Conservation (phyloP, 2,329 filamentous ascomycete species). For the Penicillium brevicompactum region DNA sequence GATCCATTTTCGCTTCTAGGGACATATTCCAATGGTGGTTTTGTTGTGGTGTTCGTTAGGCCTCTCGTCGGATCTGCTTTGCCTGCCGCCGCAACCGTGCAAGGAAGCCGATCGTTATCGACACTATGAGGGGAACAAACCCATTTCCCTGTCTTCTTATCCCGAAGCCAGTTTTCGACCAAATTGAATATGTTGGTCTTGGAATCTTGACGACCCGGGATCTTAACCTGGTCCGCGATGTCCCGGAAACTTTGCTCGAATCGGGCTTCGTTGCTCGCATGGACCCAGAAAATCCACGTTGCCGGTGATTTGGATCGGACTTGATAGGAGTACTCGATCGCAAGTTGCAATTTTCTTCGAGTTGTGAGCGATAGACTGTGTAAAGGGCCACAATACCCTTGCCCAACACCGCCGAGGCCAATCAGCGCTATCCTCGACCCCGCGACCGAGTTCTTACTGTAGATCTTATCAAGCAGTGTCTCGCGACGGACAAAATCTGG, state of each 20-base stretch:
- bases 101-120: constrained; percentile 23
- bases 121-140: constrained; percentile 29
- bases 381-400: background rate
- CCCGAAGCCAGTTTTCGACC: constrained; percentile 23
- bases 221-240: constrained; percentile 35
- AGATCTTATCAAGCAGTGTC: constrained; percentile 26
- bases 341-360: constrained; percentile 40
- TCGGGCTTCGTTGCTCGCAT: constrained; percentile 34
- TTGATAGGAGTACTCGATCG: constrained; percentile 42
- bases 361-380: constrained; percentile 4
- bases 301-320: constrained; percentile 23
- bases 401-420: constrained; percentile 20
- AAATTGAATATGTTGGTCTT: constrained; percentile 35
- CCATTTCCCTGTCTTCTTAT: constrained; percentile 23
- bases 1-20: constrained; percentile 17
- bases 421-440: constrained; percentile 17
- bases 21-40: constrained; percentile 17
- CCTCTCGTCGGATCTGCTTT: background rate
- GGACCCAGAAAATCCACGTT: constrained; percentile 43
- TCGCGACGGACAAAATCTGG: constrained; percentile 22
- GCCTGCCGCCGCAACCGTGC: background rate
- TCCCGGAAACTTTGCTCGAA: constrained; percentile 40
- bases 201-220: constrained; percentile 34
- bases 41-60: background rate
- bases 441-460: constrained; percentile 17